Conservation (phyloP, 805 yeast genomes). For the Monosporozyma solicola region DNA sequence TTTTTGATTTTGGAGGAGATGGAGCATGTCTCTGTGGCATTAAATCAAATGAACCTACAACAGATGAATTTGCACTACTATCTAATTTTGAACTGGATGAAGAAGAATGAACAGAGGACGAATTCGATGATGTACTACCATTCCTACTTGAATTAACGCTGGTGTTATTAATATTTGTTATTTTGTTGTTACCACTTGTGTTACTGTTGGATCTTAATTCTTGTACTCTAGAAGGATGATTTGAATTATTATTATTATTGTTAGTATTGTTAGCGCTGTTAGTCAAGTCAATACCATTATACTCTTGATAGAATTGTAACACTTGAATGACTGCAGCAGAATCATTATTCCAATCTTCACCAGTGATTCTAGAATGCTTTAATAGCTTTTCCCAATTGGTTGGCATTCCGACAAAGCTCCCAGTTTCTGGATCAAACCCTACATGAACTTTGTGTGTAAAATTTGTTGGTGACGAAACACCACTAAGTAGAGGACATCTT, state of each 20-base stretch:
- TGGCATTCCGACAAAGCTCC: constrained; percentile 89
- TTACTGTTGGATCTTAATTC: background rate
- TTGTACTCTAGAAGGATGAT: background rate
- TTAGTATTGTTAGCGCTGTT: background rate
- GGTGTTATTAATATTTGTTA: background rate
- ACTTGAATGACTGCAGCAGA: constrained; percentile 95
- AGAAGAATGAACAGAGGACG: constrained; percentile 3
- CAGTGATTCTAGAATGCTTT: constrained; percentile 80
- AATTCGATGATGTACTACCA: constrained; percentile 6
- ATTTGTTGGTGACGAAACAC: constrained; percentile 87
- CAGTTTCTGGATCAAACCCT: constrained; percentile 75
- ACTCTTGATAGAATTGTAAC: constrained; percentile 62
- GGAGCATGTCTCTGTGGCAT: constrained; percentile 24
- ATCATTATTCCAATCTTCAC: constrained; percentile 84
- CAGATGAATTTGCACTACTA: background rate
- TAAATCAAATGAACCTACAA: constrained; percentile 7
- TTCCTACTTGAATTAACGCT: constrained; percentile 1
- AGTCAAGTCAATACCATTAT: constrained; percentile 21
- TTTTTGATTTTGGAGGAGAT: constrained; percentile 19
- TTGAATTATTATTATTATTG: constrained; percentile 2
- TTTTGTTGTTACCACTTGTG: background rate
- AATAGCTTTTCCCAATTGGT: constrained; percentile 85
- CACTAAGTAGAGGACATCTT: constrained; percentile 53
- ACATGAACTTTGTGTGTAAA: constrained; percentile 91
- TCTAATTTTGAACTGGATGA: background rate